Evolutionary conservation across 768 basidiomycete species (phyloP).

Genomic region (Saitozyma sp.): DNA sequence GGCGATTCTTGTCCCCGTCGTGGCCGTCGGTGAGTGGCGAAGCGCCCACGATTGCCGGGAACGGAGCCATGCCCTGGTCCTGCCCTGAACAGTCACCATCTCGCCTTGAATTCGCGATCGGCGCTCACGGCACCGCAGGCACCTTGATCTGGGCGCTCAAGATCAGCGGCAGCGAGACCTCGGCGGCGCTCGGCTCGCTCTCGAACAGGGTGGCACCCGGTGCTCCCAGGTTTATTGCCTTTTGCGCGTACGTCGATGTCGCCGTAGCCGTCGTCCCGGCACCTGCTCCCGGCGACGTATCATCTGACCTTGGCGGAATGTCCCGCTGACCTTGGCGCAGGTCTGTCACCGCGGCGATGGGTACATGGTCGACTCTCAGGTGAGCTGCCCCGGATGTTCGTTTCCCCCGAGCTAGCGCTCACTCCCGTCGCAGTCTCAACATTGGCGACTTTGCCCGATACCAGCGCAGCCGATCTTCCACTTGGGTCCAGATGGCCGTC

Average conservation of each 20-base stretch:
- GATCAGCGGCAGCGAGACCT: conserved; percentile 21
- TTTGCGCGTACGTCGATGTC: conserved; percentile 10
- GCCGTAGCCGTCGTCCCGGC: too few species aligned
- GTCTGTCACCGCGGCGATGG: conserved; percentile 32
- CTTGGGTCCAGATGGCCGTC: conserved; percentile 35
- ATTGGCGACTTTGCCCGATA: conserved; percentile 47
- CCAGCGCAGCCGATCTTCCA: conserved; percentile 23
- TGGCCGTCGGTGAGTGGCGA: conserved; percentile 20
- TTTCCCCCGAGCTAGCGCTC: not conserved
- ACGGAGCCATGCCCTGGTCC: conserved; percentile 36
- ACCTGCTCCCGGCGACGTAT: too few species aligned
- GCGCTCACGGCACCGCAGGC: not conserved
- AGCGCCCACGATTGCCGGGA: too few species aligned
- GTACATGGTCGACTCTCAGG: conserved; percentile 38
- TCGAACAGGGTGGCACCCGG: conserved; percentile 27
- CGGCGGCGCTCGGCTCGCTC: conserved; percentile 25
- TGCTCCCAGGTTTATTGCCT: conserved; percentile 31
- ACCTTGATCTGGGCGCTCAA: conserved; percentile 13
- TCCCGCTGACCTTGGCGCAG: too few species aligned
- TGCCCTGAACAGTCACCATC: conserved; percentile 6
- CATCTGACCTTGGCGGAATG: too few species aligned
- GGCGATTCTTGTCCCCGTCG: conserved; percentile 30
- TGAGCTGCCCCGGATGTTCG: not conserved
- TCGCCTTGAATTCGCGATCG: conserved; percentile 7
- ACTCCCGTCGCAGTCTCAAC: conserved; percentile 24